Conservation (phyloP, 2,329 filamentous ascomycete species). For the Fusarium sororula region DNA sequence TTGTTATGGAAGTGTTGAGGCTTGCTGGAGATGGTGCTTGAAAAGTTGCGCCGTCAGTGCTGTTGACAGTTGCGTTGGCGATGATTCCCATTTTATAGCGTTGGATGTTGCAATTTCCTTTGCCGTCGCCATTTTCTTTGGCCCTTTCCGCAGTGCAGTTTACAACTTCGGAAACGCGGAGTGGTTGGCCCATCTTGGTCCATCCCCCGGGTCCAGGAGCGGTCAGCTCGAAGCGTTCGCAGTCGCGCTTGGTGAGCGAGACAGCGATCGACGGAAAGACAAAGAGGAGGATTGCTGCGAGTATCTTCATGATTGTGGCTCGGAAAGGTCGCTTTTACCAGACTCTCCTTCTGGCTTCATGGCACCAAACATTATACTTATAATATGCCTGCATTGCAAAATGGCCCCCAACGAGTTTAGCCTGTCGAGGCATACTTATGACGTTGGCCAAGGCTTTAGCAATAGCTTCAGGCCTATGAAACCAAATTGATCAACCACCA, state of each 20-base stretch:
- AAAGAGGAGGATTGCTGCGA: no score
- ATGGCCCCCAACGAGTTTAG: not conserved
- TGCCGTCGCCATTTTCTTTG: not conserved
- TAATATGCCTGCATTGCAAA: not conserved
- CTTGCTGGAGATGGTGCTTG: not conserved
- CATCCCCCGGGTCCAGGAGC: not conserved
- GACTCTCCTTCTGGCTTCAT: rapidly evolving
- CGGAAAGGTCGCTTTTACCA: no score
- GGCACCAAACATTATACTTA: not conserved
- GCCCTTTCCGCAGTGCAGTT: not conserved
- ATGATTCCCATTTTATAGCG: not conserved
- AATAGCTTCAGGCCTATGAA: not conserved
- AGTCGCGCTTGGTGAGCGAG: not conserved
- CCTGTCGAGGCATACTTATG: not conserved
- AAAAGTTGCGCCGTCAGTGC: not conserved
- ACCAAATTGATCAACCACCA: no score
- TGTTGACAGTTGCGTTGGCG: not conserved
- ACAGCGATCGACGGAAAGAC: rapidly evolving
- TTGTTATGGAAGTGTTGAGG: not conserved
- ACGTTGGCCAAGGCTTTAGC: not conserved
- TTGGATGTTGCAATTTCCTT: not conserved
- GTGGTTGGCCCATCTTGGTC: not conserved
- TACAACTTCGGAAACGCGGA: not conserved
- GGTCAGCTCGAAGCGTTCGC: not conserved
- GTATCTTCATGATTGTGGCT: rapidly evolving